phyloP scores from a whole-genome alignment of 495 filamentous ascomycete genomes.

The Choiromyces venosus region DNA sequence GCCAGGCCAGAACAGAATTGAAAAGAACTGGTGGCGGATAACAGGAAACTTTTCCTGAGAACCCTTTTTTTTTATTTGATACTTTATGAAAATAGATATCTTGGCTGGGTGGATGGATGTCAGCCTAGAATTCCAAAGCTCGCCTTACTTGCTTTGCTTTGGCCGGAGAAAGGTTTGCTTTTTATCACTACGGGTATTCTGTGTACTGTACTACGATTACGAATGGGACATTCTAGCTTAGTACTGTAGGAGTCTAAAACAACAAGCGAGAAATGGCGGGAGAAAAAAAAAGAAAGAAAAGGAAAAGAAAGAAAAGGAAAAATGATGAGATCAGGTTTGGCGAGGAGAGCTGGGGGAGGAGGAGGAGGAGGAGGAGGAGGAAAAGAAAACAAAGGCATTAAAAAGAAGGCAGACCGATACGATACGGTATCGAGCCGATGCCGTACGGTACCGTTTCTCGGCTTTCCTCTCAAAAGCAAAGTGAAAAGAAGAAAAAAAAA shows the following conservation, averaged over 20 bases:
- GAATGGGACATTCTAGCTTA: not conserved
- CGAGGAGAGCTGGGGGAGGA: too few relatives aligned
- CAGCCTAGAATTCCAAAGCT: too few relatives aligned
- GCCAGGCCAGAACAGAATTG: not conserved
- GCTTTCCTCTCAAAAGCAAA: too few relatives aligned
- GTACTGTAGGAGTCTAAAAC: not conserved
- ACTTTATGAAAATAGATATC: too few relatives aligned
- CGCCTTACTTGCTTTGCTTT: too few relatives aligned
- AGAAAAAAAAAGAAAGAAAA: not conserved
- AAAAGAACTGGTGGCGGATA: not conserved
- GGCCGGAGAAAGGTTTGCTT: not conserved
- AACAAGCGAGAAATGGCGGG: not conserved
- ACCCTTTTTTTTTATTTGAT: not conserved
- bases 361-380: not conserved
- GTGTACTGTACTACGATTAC: not conserved
- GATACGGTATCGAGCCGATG: not conserved
- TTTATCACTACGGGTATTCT: not conserved
- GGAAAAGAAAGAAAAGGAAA: not conserved
- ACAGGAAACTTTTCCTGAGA: conserved; percentile 14
- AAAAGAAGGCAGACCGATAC: not conserved
- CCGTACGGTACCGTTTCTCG: too few relatives aligned
- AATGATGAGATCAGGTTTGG: not conserved
- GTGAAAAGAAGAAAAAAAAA: too few relatives aligned
- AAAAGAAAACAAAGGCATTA: not conserved
- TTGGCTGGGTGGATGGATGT: too few relatives aligned